Base-by-base conservation (phyloP, 164 flowering plant species). In the Umbellularia californica region DNA sequence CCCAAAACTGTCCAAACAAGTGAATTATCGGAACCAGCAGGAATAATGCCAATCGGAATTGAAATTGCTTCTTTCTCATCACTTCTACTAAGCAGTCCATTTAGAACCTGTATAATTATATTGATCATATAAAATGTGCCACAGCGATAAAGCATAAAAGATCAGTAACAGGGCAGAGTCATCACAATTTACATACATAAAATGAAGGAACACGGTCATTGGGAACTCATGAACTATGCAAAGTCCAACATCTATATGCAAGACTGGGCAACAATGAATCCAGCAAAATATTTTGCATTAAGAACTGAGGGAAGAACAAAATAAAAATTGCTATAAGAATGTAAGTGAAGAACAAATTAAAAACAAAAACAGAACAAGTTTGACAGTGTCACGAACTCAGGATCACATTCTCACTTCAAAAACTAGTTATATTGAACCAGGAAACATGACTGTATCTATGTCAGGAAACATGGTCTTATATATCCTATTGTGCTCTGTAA, bases 11-110 rank as follows among this genome's bases (percentile, higher is more conserved):
- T 95, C 98, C 98, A 95, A 79, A 91, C 97, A 72, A 95, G 87
- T 58, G 99, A 95, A 81, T 95, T 95, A 80, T 95, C 99, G 70
- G 99, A 95, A 77, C 99, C 99, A 77, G 99, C 99, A 52, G 99
- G 99, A 70, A 95, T 93, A 70, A 95, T 95, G 77, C 99, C 99
- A 81, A 95, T 91, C 27, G 99, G 99, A 67, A 95, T 84, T 70
- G 99, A 95, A 80, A 95, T 93, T 77, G 93, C 98, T 86, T 95
- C 99, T 81, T 91, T 93, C 74, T 91, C 97, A 80, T 95, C 89
- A 71, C 81, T 87, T 79, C 99, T 86, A 81, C 88, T 81, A 58
- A 95, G 97, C 69, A 95, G 80, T 35, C 99, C 99, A 85, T 95
- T 95, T 58, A 95, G 78, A 82, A 95, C 99, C 99, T 95, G 87